Evolutionary conservation across 257 asterid species (phyloP), one percentile per base, ranked within the genome.

Genomic region (Coffea eugenioides): DNA sequence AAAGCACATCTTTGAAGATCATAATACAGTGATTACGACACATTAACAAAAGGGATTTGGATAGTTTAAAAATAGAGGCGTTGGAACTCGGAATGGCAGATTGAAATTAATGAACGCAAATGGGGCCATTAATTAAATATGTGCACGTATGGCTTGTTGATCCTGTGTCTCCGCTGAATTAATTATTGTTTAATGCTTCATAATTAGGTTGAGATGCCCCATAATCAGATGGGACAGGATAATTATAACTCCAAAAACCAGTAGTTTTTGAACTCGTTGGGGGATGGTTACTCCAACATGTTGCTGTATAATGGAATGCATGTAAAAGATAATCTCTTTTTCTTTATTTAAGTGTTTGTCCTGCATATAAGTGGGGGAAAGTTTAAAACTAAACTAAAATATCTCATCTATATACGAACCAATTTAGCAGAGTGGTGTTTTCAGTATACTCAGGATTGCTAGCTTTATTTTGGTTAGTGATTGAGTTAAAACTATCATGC

Each of bases 91-190:
- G 71, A 78, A 45, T 69, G 57, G 69, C 69, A 31, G 69, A 39
- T 52, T 21, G 54, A 46, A 61, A 59, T 59, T 39, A 66, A 54
- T n/a, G 14, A 70, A 49, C 57, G 71, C 20, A 27, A 78, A 54
- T 43, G 14, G 54, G 48, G 78, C 12, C 43, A 39, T 39, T 39
- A 18, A 21, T 66, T 67, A 74, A 67, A 52, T 54, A 4, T 25
- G 74, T 69, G 27, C 83, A 75, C 83, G 83, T 43, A 41, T 80
- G 80, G 80, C 65, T 80, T 80, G 72, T 69, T 80, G 66, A 64
- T 52, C 65, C 14, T 8, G 52, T 68, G 62, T 74, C 64, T 66
- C 57, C 27, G 31, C 41, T 52, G 79, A 18, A 61, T 61, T 36
- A 52, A 5, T 74, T 59, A 5, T 74, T 59, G 0, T 52, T 74